Base-by-base conservation (phyloP, 345 rosid genomes). In the Theobroma cacao region DNA sequence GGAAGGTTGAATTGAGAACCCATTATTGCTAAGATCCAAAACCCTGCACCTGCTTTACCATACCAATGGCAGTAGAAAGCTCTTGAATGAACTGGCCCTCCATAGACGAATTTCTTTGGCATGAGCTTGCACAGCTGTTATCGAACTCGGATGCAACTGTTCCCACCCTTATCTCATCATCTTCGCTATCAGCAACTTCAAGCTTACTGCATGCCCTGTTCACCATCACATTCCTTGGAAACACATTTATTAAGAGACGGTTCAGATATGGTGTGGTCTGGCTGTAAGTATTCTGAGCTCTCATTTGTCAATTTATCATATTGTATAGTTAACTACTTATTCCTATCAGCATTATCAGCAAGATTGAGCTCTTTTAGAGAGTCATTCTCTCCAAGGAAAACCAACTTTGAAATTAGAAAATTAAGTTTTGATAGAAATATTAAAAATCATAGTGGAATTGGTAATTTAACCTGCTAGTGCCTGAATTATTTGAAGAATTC, bases 141-240 rank as follows among this genome's bases (percentile, higher is more conserved):
- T 88, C 75, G 5, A 85, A 43, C 47, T 83, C 89, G 2, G 86
- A 85, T 34, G 78, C 87, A 70, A 45, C 80, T 40, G 82, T 83
- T 77, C 83, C 90, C 56, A 14, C 78, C 68, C 50, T 76, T 11
- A 22, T 63, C 53, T 81, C 72, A 14, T 86, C 86, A 76, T 96
- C 99, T 87, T 94, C 95, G 65, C 98, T 96, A 76, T 92, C 99
- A 31, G 98, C 93, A 74, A 96, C 97, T 89, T 90, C 92, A 8
- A 94, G 90, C 59, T 74, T 79, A 76, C 80, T 73, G 78, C 80
- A 83, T 28, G 36, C 34, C 80, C 24, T 79, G 83, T 75, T 77
- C 77, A 30, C 58, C 67, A 56, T 59, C 77, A 24, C 41, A 77
- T 74, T 80, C 79, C 73, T 76, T 78, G 36, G 88, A n/a, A 40